Base-by-base conservation (phyloP, 2,329 filamentous ascomycete genomes). In the Colletotrichum graminicola region DNA sequence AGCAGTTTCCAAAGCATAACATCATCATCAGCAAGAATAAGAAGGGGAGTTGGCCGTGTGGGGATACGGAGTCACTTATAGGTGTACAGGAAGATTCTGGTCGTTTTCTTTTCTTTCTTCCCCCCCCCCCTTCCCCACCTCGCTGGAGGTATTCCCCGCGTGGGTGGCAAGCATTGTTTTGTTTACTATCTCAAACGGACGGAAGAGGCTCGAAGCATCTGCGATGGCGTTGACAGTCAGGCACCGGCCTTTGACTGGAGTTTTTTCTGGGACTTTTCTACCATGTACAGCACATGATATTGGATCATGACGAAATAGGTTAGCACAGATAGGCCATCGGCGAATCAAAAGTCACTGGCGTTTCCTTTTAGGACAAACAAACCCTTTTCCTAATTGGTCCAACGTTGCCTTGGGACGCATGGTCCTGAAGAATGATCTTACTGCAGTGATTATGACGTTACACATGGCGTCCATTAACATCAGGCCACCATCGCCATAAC, bases 51-150 rank as follows among this genome's bases (percentile, higher is more conserved):
- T 23, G n/a, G n/a, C 34, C 14, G 4, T 43, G 54, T 54, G 59
- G 63, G 59, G 10, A 26, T 47, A 43, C 39, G 52, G 60, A 66
- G 55, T 64, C 69, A 72, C 69, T 69, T 41, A 51, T 45, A 72
- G 69, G 69, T 72, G 69, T 49, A 70, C 60, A 54, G 14, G 43
- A 47, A n/a, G 55, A 69, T 45, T 4, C 6, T 8, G 5, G 16
- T 47, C 3, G 23, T 47, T 47, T 11, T 21, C 6, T 43, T 21
- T 43, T 7, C 2, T 7, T 43, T 16, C 8, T 3, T 16, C 5
- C 14, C 14, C 7, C 14, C 3, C 43, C 18, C 21, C 3, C 7
- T 4, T 34, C 18, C n/a, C 54, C 10, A 41, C 56, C 34, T 71
- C 63, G 21, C 39, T 68, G 68, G 52, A 68, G 57, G 32, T 5